Conservation (phyloP, 106 monocot genomes). For the Phalaenopsis aphrodite region DNA sequence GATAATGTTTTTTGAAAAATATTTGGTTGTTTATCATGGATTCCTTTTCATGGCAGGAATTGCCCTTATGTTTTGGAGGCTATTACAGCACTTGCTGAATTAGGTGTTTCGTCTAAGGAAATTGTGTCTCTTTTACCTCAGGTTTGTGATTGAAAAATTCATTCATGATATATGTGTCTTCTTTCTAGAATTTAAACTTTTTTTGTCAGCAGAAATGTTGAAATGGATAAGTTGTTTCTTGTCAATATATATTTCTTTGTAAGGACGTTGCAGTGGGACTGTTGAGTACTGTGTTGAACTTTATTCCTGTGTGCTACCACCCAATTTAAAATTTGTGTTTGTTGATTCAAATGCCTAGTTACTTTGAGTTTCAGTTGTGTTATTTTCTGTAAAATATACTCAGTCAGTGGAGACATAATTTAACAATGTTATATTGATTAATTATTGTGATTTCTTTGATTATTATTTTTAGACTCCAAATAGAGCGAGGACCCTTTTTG, state of each 20-base stretch:
- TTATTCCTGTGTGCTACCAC: neutral
- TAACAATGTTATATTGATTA: neutral
- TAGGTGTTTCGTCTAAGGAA: constrained; percentile 84
- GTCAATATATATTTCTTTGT: neutral
- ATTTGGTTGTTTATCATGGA: neutral
- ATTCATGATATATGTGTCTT: neutral
- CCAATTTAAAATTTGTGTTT: neutral
- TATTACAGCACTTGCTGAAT: constrained; percentile 76
- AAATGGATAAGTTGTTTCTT: constrained; percentile 5
- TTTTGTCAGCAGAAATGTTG: neutral
- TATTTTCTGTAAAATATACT: neutral
- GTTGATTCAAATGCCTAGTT: neutral
- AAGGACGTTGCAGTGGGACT: neutral
- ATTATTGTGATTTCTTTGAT: neutral
- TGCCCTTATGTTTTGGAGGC: constrained; percentile 90
- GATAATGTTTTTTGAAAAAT: neutral
- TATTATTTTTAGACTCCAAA: constrained; percentile 57
- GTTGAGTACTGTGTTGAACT: neutral
- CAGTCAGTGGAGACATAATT: neutral
- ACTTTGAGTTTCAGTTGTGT: neutral
- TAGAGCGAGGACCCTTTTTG: constrained; percentile 51
- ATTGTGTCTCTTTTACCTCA: constrained; percentile 73
- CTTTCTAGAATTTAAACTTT: neutral
- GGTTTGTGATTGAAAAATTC: constrained; percentile 30
- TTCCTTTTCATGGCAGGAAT: constrained; percentile 43